phyloP scores from a whole-genome alignment of 2,329 filamentous ascomycete genomes.

The Phyllachora maydis region DNA sequence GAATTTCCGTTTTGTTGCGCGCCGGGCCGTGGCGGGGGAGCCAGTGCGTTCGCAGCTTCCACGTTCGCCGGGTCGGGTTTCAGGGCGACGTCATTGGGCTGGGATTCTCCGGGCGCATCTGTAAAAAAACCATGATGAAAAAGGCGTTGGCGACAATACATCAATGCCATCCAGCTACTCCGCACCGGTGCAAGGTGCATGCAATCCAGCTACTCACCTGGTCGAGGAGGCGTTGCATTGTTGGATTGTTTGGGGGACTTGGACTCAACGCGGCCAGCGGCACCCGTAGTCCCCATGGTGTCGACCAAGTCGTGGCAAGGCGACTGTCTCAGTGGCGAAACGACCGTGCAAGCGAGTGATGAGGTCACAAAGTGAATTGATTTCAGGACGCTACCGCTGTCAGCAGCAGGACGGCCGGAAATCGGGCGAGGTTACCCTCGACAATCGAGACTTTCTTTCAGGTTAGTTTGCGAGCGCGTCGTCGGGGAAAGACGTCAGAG shows the following conservation, averaged over 20 bases:
- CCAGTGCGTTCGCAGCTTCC: slow-evolving; percentile 43
- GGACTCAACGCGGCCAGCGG: slow-evolving; percentile 18
- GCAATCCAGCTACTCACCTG: slow-evolving; percentile 17
- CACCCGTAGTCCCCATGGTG: slow-evolving; percentile 24
- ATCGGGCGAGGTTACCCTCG: too few relatives aligned
- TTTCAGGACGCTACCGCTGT: too few relatives aligned
- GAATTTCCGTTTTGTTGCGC: slow-evolving; percentile 27
- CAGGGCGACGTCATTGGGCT: slow-evolving; percentile 20
- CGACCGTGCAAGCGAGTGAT: too few relatives aligned
- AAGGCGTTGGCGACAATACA: slow-evolving; percentile 5
- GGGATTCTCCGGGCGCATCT: slow-evolving; percentile 6
- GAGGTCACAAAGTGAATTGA: too few relatives aligned
- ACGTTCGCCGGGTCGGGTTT: slow-evolving; percentile 34
- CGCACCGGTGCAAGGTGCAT: slow-evolving; percentile 4
- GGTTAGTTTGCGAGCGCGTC: too few relatives aligned
- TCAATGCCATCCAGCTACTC: slow-evolving; percentile 1
- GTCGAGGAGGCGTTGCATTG: slow-evolving; percentile 16
- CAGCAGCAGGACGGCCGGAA: too few relatives aligned
- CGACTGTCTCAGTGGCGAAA: too few relatives aligned
- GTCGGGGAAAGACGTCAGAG: too few relatives aligned
- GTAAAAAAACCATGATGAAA: too few relatives aligned
- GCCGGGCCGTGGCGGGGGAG: slow-evolving; percentile 46
- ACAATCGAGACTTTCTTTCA: too few relatives aligned
- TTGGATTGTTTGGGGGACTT: slow-evolving; percentile 25
- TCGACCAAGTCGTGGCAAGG: too few relatives aligned